phyloP scores from a whole-genome alignment of 495 filamentous ascomycete genomes.

The Trichodelitschia bisporula region DNA sequence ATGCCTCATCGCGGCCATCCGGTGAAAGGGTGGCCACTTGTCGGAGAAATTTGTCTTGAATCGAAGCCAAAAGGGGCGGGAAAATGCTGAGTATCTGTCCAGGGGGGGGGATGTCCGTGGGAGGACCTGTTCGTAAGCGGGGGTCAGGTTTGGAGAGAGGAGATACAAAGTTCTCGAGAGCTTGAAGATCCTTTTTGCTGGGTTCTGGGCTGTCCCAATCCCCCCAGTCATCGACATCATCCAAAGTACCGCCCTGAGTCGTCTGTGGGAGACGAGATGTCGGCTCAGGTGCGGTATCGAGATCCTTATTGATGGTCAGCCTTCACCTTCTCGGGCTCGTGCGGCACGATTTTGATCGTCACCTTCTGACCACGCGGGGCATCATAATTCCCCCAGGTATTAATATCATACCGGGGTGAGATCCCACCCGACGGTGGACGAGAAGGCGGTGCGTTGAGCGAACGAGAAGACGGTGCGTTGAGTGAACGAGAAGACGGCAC shows the following conservation, averaged over 20 bases:
- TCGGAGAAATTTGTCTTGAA: conserved; percentile 14
- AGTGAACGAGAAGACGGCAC: too few species aligned
- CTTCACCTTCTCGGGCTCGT: too few species aligned
- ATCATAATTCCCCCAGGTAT: too few species aligned
- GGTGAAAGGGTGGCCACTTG: conserved; percentile 22
- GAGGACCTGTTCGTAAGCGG: conserved; percentile 24
- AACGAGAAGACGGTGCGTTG: too few species aligned
- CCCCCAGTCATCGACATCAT: conserved; percentile 13
- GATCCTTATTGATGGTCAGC: too few species aligned
- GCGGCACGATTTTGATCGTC: too few species aligned
- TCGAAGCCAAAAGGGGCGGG: conserved; percentile 31
- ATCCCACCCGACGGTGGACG: too few species aligned
- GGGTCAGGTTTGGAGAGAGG: background rate
- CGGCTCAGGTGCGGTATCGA: too few species aligned
- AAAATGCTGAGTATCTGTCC: conserved; percentile 57
- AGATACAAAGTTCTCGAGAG: conserved; percentile 1
- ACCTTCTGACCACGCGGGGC: too few species aligned
- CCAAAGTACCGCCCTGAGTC: conserved; percentile 11
- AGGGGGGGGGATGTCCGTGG: conserved; percentile 76
- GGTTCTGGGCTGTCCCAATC: conserved; percentile 5
- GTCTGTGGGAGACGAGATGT: too few species aligned
- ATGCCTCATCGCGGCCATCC: conserved; percentile 27
- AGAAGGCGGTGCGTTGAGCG: too few species aligned
- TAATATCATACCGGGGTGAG: too few species aligned
- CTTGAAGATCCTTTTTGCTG: background rate